phyloP scores from a whole-genome alignment of 768 basidiomycete genomes.

The Floccularia luteovirens region DNA sequence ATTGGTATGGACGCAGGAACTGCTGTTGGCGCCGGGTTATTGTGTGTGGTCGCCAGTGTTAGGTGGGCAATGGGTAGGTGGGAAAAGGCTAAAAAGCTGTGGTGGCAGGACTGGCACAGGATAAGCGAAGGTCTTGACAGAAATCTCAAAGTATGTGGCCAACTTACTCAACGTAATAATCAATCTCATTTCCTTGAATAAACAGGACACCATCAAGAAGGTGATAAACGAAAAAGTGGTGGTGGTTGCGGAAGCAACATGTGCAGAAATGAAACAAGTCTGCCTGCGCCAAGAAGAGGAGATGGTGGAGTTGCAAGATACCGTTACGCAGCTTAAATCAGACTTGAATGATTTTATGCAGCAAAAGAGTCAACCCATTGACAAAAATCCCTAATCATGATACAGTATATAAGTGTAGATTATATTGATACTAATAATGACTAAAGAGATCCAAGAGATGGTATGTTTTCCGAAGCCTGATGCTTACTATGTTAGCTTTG shows the following conservation, averaged over 20 bases:
- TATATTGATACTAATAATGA: no score
- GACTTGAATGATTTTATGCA: no score
- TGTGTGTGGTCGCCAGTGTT: constrained; percentile 40
- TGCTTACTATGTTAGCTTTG: no score
- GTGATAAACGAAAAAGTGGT: constrained; percentile 45
- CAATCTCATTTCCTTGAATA: background rate
- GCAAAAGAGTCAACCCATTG: no score
- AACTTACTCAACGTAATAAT: background rate
- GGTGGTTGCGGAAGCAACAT: constrained; percentile 42
- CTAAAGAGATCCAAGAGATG: no score
- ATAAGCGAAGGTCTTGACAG: constrained; percentile 55
- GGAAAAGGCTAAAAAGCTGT: constrained; percentile 59
- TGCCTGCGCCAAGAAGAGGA: constrained; percentile 34
- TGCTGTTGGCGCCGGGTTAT: constrained; percentile 49
- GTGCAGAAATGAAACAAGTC: constrained; percentile 32
- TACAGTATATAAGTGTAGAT: no score
- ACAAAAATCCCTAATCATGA: no score
- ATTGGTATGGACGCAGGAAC: constrained; percentile 46
- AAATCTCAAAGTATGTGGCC: constrained; percentile 48
- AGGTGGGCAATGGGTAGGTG: constrained; percentile 61
- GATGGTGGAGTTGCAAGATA: constrained; percentile 32
- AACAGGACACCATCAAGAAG: constrained; percentile 37
- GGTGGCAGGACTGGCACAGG: constrained; percentile 63
- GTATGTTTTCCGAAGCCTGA: no score
- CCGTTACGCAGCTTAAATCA: no score